Conservation (phyloP, 108 stramenopile genomes). For the Cyclotella sp. region DNA sequence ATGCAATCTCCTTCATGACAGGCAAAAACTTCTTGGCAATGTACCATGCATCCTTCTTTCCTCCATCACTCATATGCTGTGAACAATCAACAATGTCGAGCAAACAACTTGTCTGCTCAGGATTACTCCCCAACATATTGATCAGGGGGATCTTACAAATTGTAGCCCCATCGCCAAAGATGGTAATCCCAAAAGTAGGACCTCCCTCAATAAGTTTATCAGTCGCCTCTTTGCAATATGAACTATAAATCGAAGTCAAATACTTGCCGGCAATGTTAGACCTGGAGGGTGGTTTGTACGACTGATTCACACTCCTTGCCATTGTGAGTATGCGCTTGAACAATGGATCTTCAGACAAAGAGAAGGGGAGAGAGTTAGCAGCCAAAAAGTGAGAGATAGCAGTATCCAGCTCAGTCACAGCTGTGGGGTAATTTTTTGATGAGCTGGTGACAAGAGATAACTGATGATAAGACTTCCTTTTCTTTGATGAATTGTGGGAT, state of each 20-base stretch:
- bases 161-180: conserved; percentile 1
- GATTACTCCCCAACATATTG: neutral
- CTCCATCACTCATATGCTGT: neutral
- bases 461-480: neutral
- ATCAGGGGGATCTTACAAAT: no score
- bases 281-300: neutral
- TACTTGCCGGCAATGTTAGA: neutral
- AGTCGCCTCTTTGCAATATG: neutral
- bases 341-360: neutral
- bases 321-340: neutral
- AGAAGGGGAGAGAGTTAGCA: neutral
- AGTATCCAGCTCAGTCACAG: neutral
- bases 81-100: conserved; percentile 11
- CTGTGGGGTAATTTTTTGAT: neutral
- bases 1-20: neutral
- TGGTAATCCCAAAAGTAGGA: neutral
- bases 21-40: conserved; percentile 8
- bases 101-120: neutral
- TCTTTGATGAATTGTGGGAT: neutral
- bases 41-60: conserved; percentile 26
- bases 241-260: neutral
- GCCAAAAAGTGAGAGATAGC: neutral
- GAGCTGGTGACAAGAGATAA: neutral
- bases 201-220: neutral
- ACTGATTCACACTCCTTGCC: neutral